Percentiles rank a stretch among this genome's conserved stretches.
These are phyloP conservation scores for Verticillium zaregamsianum DNA, from an alignment of 2,329 filamentous ascomycete species.

Conservation along the genomic window DNA sequence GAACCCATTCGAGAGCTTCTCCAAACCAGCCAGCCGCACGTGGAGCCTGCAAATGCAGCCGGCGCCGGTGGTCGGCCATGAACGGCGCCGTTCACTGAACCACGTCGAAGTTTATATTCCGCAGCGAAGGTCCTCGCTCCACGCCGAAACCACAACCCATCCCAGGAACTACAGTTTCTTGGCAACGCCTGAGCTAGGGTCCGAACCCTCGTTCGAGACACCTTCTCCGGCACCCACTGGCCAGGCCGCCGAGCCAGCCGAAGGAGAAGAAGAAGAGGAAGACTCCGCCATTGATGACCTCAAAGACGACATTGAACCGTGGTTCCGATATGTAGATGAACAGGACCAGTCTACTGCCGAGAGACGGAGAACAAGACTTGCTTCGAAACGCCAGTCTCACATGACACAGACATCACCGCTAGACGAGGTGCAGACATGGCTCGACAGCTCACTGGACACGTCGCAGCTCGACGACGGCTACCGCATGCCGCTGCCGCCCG, in stretches of 20 bases:
- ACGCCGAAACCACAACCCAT: background rate
- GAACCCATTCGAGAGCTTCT: conserved; percentile 11
- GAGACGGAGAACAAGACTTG: background rate
- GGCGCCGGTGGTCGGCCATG: background rate
- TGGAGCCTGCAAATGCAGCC: conserved; percentile 9
- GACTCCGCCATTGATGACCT: conserved; percentile 10
- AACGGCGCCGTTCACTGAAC: conserved; percentile 7
- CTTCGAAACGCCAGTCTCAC: background rate
- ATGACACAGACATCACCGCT: conserved; percentile 2
- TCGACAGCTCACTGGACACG: conserved; percentile 12
- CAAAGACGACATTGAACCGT: conserved; percentile 14
- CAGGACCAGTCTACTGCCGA: conserved; percentile 1
- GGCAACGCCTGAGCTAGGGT: background rate
- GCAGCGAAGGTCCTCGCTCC: conserved; percentile 9
- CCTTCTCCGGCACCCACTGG: background rate
- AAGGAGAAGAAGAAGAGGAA: background rate
- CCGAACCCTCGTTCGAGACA: background rate
- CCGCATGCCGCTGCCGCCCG: conserved; percentile 43
- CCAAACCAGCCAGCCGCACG: conserved; percentile 9
- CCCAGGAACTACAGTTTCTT: conserved; percentile 1
- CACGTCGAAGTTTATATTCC: conserved; percentile 10
- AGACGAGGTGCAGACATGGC: conserved; percentile 12
- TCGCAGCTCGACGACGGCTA: conserved; percentile 5
- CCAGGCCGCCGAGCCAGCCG: background rate
- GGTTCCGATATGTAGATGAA: conserved; percentile 13